Evolutionary conservation across 2,329 filamentous ascomycete genomes (phyloP).

Genomic region (Zymoseptoria tritici): DNA sequence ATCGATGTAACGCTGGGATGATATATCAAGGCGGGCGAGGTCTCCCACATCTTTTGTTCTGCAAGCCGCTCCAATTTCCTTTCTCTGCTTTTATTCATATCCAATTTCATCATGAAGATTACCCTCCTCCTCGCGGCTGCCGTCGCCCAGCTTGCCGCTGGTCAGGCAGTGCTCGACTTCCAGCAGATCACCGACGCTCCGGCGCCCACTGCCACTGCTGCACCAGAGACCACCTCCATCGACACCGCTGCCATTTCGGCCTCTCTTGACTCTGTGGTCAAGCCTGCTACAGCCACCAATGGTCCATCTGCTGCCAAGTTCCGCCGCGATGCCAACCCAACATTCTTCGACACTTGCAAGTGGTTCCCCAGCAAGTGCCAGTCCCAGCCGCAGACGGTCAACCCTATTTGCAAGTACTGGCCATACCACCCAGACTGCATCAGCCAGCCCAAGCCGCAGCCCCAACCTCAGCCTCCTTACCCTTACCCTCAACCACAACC

Average conservation of each 20-base stretch:
- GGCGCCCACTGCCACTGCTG: slow-evolving; percentile 5
- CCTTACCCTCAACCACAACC: not conserved
- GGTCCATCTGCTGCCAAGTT: slow-evolving; percentile 6
- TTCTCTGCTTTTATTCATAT: not conserved
- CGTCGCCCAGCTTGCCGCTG: slow-evolving; percentile 2
- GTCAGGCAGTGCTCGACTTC: slow-evolving; percentile 2
- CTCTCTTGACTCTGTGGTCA: slow-evolving; percentile 1
- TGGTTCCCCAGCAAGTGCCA: not conserved
- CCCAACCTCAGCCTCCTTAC: not conserved
- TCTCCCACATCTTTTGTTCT: not conserved
- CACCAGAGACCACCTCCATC: slow-evolving; percentile 4
- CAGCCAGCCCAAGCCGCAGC: not conserved
- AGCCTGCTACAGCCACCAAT: not conserved
- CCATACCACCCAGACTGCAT: not conserved
- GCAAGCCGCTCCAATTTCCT: not conserved
- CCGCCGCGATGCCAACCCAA: slow-evolving; percentile 4
- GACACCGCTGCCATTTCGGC: slow-evolving; percentile 4
- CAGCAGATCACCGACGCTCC: slow-evolving; percentile 4
- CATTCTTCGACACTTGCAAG: not conserved
- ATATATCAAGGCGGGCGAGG: not conserved
- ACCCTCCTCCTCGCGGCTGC: slow-evolving; percentile 4
- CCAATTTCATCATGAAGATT: not conserved
- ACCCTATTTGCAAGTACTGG: not conserved
- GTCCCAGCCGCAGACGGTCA: not conserved
- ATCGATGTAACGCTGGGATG: not conserved